Conservation (phyloP, 176 grass and related monocot species). For the Carex pumila region DNA sequence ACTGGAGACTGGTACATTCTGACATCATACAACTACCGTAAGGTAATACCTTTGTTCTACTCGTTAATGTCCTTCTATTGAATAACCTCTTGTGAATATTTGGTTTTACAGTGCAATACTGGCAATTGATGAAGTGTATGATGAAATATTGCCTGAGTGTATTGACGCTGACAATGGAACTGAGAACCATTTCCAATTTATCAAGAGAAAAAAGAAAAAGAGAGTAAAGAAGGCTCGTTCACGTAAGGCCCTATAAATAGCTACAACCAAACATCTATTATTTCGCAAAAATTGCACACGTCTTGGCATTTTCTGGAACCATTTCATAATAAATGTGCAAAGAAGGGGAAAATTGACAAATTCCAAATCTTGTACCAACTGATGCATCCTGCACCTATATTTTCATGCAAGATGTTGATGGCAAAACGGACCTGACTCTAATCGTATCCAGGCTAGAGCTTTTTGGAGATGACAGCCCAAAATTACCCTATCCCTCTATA, state of each 20-base stretch:
- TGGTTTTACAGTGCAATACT: slow-evolving; percentile 41
- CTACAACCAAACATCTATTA: slow-evolving; percentile 2
- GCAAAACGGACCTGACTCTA: not conserved
- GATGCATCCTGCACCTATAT: not conserved
- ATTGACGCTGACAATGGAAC: slow-evolving; percentile 25
- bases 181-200: not conserved
- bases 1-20: not conserved
- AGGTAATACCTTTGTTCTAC: not conserved
- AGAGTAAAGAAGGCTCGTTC: slow-evolving; percentile 64
- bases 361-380: not conserved
- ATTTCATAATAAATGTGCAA: not conserved
- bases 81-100: slow-evolving; percentile 19
- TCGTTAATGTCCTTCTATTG: not conserved
- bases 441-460: not conserved
- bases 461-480: not conserved
- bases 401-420: not conserved
- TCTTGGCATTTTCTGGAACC: not conserved
- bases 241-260: slow-evolving; percentile 47
- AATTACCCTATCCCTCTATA: not conserved
- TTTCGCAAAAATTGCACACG: not conserved
- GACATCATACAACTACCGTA: not conserved
- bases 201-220: slow-evolving; percentile 53
- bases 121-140: slow-evolving; percentile 28
- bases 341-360: not conserved
- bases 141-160: slow-evolving; percentile 26